phyloP scores from a whole-genome alignment of 139 green algal species.

The Volvox africanus region DNA sequence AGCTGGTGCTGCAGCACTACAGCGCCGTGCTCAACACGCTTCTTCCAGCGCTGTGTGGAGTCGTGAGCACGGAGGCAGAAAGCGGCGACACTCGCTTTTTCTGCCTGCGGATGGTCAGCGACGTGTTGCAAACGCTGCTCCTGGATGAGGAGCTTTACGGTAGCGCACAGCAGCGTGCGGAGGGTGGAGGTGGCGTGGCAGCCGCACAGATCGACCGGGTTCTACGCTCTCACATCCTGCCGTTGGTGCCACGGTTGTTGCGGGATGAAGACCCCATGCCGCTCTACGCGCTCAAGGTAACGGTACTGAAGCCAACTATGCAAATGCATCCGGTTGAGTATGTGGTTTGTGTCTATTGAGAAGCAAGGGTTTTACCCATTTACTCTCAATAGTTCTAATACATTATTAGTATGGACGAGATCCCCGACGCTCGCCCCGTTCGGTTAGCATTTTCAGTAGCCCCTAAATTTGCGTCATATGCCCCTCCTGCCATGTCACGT shows the following conservation, averaged over 20 bases:
- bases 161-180: not conserved
- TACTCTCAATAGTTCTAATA: too few relatives aligned
- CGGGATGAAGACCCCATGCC: constrained; percentile 90
- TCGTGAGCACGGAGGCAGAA: constrained; percentile 61
- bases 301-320: too few relatives aligned
- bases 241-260: constrained; percentile 85
- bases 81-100: constrained; percentile 84
- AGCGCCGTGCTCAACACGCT: constrained; percentile 66
- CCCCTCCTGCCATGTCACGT: too few relatives aligned
- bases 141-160: constrained; percentile 48
- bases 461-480: too few relatives aligned
- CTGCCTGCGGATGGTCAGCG: constrained; percentile 89
- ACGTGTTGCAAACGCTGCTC: constrained; percentile 61
- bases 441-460: too few relatives aligned
- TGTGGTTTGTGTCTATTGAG: too few relatives aligned
- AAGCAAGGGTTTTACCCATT: too few relatives aligned
- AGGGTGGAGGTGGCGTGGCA: constrained; percentile 12
- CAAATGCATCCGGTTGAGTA: too few relatives aligned
- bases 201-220: constrained; percentile 67
- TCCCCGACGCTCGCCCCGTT: too few relatives aligned
- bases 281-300: constrained; percentile 92
- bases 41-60: constrained; percentile 81
- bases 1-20: constrained; percentile 75
- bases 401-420: too few relatives aligned
- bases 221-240: constrained; percentile 77